Evolutionary conservation across 441 rosid genomes (phyloP).

Genomic region (Gossypium schwendimanii): DNA sequence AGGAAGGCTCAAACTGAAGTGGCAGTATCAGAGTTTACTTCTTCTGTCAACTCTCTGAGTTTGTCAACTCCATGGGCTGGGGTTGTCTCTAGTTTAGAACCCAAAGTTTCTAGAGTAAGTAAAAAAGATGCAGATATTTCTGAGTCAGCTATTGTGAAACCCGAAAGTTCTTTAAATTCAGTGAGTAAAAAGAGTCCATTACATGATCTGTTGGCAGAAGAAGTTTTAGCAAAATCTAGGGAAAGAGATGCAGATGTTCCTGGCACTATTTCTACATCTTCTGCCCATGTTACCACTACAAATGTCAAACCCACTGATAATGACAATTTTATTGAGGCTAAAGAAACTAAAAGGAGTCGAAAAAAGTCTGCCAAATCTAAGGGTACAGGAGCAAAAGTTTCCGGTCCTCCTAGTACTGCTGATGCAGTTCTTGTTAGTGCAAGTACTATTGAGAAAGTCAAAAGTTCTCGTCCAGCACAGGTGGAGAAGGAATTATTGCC

Average conservation of each 20-base stretch:
- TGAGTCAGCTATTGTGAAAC: constrained; percentile 35
- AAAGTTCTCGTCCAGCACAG: constrained; percentile 45
- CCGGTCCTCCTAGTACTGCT: constrained; percentile 31
- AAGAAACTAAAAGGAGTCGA: constrained; percentile 79
- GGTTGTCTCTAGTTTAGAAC: constrained; percentile 49
- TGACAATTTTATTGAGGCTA: constrained; percentile 80
- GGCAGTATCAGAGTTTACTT: constrained; percentile 44
- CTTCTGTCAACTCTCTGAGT: constrained; percentile 37
- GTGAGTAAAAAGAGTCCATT: constrained; percentile 59
- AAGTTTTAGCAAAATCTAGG: constrained; percentile 49
- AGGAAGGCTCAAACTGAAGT: constrained; percentile 59
- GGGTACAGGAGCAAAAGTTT: constrained; percentile 45
- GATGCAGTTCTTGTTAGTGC: constrained; percentile 47
- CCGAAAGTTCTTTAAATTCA: constrained; percentile 35
- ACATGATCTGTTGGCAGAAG: constrained; percentile 64
- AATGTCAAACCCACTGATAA: constrained; percentile 43
- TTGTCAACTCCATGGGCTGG: constrained; percentile 74
- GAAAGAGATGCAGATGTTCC: constrained; percentile 41
- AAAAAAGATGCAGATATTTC: constrained; percentile 30
- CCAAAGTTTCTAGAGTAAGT: constrained; percentile 42
- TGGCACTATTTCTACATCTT: constrained; percentile 25
- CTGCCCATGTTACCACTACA: constrained; percentile 23
- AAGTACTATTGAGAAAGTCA: constrained; percentile 68
- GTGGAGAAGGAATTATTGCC: constrained; percentile 70
- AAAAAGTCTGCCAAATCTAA: constrained; percentile 85